A percentile compares a stretch with the other conserved stretches of the same genome.
These are phyloP conservation scores for Capronia coronata DNA, from an alignment of 2,329 filamentous ascomycete species.

Conservation along the genomic window DNA sequence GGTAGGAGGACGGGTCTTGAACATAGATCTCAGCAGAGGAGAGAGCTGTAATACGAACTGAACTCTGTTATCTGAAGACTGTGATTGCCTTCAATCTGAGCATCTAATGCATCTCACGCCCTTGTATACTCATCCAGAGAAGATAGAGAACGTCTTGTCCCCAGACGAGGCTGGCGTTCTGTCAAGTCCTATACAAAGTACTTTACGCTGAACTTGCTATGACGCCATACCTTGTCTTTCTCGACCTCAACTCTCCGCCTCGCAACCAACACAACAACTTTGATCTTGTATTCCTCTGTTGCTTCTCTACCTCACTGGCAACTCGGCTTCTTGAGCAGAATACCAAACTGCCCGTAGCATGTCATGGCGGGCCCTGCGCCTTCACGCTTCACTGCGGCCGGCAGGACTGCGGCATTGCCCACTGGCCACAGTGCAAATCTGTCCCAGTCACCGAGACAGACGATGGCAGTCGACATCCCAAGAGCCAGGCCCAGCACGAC, in stretches of 20 bases:
- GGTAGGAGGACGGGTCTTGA: not conserved
- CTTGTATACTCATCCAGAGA: no score
- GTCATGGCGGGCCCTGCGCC: conserved; percentile 17
- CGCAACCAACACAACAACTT: no score
- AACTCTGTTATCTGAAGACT: no score
- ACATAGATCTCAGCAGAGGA: conserved; percentile 1
- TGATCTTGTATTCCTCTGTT: no score
- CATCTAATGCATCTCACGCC: no score
- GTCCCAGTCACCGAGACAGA: not conserved
- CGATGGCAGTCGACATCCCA: not conserved
- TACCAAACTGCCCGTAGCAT: conserved; percentile 9
- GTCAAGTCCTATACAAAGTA: no score
- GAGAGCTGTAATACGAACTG: not conserved
- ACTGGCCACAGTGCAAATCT: no score
- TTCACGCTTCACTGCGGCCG: conserved; percentile 6
- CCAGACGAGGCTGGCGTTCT: not conserved
- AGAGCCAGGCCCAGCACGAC: not conserved
- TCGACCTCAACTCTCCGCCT: no score
- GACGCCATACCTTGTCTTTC: not conserved
- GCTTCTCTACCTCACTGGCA: no score
- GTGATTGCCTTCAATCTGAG: no score
- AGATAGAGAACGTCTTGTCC: no score
- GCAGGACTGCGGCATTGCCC: not conserved
- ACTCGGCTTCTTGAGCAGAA: no score
- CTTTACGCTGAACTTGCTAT: not conserved